A percentile compares a stretch with the other conserved stretches of the same genome.
These are phyloP conservation scores for Teratosphaeria epicoccoides DNA, from an alignment of 2,329 filamentous ascomycete genomes.

Conservation along the genomic window DNA sequence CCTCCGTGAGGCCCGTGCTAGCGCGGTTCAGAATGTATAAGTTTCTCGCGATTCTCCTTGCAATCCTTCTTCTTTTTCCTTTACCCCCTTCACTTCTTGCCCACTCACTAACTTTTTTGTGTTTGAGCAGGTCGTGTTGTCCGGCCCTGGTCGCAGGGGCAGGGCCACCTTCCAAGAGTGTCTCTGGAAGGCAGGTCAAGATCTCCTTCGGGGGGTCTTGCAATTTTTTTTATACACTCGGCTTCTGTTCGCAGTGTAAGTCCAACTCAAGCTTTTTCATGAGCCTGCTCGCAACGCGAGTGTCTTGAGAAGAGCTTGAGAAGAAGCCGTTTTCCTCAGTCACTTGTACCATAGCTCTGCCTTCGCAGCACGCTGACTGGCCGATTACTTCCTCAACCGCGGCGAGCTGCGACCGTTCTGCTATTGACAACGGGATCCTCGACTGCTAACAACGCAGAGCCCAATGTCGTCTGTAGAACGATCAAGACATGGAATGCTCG, in stretches of 20 bases:
- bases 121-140: neutral
- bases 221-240: neutral
- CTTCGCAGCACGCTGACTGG: too few species aligned
- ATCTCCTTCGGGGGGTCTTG: neutral
- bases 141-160: neutral
- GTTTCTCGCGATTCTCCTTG: neutral
- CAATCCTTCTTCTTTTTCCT: neutral
- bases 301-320: neutral
- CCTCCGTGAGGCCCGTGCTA: neutral
- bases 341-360: too few species aligned
- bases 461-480: too few species aligned
- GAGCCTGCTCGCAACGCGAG: neutral
- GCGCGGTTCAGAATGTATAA: neutral
- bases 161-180: too few species aligned
- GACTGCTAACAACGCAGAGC: too few species aligned
- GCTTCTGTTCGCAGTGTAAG: conserved; percentile 2
- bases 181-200: neutral
- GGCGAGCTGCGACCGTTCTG: too few species aligned
- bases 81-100: neutral
- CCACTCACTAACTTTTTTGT: neutral
- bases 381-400: neutral
- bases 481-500: too few species aligned
- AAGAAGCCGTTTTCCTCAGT: neutral
- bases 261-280: conserved; percentile 6
- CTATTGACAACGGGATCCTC: too few species aligned